Base-by-base conservation (phyloP, 1,139 yeast genomes). In the Geotrichum histeridarum region DNA sequence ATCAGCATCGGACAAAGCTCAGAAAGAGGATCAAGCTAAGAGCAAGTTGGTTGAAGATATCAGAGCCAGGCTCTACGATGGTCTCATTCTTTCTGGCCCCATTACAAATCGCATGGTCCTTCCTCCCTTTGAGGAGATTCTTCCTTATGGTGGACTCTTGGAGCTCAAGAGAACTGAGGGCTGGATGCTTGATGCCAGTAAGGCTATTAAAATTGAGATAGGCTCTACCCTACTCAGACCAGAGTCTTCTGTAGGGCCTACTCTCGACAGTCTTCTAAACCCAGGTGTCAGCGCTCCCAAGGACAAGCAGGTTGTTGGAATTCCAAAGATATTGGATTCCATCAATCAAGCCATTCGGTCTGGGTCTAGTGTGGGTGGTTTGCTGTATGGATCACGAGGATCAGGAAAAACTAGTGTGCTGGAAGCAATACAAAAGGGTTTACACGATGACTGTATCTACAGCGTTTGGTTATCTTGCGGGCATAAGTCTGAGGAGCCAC, bases 321-420 rank as follows among this genome's bases (percentile, higher is more conserved):
- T 84, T 48, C 84, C 83, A 41, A 64, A 69, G 2, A 65, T 75
- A 1, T 62, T 83, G 6, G 67, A 67, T 0, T 74, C 74, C n/a
- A 66, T 81, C 14, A 64, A 73, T 0, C 75, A 74, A 11, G 68
- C 78, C 0, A 67, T 86, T 9, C 66, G 73, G 11, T 67, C 77
- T 50, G 59, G 59, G 6, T 77, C 83, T 47, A 73, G 72, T 44
- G 74, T 76, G 1, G 89, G 94, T 1, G 70, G 77, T 1, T 71
- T 88, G 53, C 66, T 91, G 0, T 78, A 82, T 61, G 98, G 98
- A 0, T 73, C 83, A 39, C 73, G 88, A 0, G 97, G 96, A 0
- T 78, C 89, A 59, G 98, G 97, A 0, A 91, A 91, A 66, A 73
- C 93, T 0, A 71, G 81, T 1, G 63, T 84, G 0, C 67, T 83